phyloP scores from a whole-genome alignment of 805 yeast species.

The Metschnikowia peoriensis region DNA sequence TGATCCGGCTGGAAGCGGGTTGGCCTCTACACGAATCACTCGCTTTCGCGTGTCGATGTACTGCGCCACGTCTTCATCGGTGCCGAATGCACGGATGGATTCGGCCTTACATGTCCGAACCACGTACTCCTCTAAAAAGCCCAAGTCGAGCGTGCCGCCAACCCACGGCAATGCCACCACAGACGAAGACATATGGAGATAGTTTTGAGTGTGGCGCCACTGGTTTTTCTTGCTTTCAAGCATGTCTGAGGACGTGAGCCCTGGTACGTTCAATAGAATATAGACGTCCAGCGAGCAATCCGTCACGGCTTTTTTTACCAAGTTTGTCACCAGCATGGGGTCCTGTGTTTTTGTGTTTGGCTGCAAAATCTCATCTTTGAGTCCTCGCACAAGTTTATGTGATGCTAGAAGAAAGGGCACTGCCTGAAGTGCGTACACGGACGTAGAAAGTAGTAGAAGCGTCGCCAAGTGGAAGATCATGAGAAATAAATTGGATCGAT shows the following conservation, averaged over 20 bases:
- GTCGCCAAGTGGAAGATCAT: neutral
- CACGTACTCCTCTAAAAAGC: constrained; percentile 41
- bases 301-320: constrained; percentile 36
- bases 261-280: constrained; percentile 39
- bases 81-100: constrained; percentile 36
- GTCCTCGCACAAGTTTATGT: constrained; percentile 35
- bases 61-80: constrained; percentile 47
- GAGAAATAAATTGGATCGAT: neutral
- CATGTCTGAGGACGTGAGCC: constrained; percentile 31
- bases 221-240: constrained; percentile 28
- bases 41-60: constrained; percentile 65
- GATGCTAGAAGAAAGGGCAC: constrained; percentile 40
- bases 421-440: constrained; percentile 15
- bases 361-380: constrained; percentile 23
- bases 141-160: constrained; percentile 40
- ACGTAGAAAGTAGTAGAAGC: neutral
- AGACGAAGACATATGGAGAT: constrained; percentile 57
- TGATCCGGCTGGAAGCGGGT: constrained; percentile 37
- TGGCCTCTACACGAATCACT: constrained; percentile 57
- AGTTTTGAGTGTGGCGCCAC: constrained; percentile 51
- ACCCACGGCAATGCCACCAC: constrained; percentile 57
- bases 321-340: constrained; percentile 28
- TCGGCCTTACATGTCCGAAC: constrained; percentile 53
- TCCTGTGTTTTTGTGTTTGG: constrained; percentile 22
- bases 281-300: constrained; percentile 40